Evolutionary conservation across 179 eudicot species (phyloP).

Genomic region (Vitellaria paradoxa): DNA sequence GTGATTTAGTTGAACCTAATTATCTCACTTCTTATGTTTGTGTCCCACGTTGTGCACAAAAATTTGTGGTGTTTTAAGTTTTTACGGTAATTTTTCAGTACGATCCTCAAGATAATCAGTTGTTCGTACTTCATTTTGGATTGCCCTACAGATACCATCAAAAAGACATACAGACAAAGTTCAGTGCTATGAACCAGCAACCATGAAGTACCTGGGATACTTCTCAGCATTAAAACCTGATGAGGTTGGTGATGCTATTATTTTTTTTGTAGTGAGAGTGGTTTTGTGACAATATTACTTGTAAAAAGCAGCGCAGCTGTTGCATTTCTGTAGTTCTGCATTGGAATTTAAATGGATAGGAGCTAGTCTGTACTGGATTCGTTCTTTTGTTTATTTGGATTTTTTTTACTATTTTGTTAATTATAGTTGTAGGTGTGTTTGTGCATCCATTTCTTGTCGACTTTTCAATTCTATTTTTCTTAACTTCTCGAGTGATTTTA

Average conservation of each 20-base stretch:
- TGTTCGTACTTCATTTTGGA: conserved; percentile 2
- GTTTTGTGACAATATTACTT: conserved; percentile 4
- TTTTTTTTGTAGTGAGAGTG: background rate
- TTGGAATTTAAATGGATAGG: background rate
- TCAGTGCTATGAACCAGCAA: conserved; percentile 98
- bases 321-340: background rate
- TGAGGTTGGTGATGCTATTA: conserved; percentile 52
- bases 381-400: background rate
- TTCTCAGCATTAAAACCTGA: conserved; percentile 76
- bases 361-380: background rate
- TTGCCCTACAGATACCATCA: conserved; percentile 71
- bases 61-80: background rate
- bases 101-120: background rate
- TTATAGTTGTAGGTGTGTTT: background rate
- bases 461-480: background rate
- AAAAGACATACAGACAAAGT: conserved; percentile 93
- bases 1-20: background rate
- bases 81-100: background rate
- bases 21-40: background rate
- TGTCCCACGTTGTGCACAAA: background rate
- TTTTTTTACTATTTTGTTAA: background rate
- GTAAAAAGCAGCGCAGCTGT: background rate
- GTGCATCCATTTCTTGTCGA: background rate
- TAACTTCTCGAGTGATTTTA: background rate
- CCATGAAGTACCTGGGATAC: conserved; percentile 95